Percentiles rank a stretch among this genome's conserved stretches.
phyloP scores from a whole-genome alignment of 768 basidiomycete genomes.

The Myochromella boudieri region DNA sequence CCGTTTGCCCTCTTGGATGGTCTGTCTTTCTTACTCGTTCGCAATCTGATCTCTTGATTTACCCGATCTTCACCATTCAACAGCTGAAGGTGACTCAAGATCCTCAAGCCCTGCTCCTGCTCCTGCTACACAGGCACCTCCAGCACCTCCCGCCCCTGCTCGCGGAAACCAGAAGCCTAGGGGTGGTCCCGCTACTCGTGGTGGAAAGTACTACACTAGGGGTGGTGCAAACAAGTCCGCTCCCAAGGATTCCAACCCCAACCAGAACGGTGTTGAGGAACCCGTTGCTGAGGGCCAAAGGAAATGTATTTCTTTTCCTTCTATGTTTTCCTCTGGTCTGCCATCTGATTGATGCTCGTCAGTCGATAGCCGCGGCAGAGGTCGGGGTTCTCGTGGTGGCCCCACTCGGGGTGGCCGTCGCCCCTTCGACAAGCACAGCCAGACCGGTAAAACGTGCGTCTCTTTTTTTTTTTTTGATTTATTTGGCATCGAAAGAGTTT shows the following conservation, averaged over 20 bases:
- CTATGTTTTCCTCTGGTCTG: conserved; percentile 2
- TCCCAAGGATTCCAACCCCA: conserved; percentile 33
- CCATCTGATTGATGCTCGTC: conserved; percentile 12
- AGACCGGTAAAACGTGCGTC: conserved; percentile 79
- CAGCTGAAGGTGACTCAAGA: conserved; percentile 50
- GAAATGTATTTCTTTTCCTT: conserved; percentile 31
- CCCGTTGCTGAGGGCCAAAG: conserved; percentile 32
- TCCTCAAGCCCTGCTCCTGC: conserved; percentile 39
- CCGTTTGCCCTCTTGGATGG: conserved; percentile 83
- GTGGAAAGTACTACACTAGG: conserved; percentile 68
- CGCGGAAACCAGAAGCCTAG: conserved; percentile 45
- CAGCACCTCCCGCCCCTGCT: conserved; percentile 40
- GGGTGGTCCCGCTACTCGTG: conserved; percentile 61
- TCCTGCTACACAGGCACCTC: conserved; percentile 28
- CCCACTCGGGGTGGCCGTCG: conserved; percentile 64
- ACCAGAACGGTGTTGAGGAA: conserved; percentile 43
- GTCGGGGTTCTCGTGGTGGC: conserved; percentile 51
- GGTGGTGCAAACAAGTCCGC: conserved; percentile 46
- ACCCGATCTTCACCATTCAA: conserved; percentile 12
- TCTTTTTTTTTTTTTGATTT: neutral
- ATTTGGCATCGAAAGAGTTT: neutral
- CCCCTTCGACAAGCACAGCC: conserved; percentile 83
- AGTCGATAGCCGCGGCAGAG: conserved; percentile 54
- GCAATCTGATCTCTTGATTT: conserved; percentile 16
- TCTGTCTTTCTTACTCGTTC: conserved; percentile 33